Conservation (phyloP, 306 rosid genomes). For the Rosa multiflora region DNA sequence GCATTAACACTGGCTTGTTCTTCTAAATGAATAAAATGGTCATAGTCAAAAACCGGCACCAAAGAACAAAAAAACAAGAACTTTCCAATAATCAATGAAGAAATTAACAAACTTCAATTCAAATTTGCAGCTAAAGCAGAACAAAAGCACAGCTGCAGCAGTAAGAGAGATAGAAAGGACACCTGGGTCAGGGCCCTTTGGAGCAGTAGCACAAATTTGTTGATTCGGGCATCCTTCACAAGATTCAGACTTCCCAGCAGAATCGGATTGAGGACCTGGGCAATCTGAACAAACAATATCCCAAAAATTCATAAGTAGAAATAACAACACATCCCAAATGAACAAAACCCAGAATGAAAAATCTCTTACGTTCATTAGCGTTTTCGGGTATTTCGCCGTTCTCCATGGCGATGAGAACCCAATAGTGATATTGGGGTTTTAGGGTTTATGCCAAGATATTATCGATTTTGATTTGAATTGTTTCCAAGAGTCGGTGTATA, state of each 20-base stretch:
- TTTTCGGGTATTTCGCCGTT: conserved; percentile 71
- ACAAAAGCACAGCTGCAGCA: neutral
- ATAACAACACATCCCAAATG: neutral
- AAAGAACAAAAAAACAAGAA: neutral
- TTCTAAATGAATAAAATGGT: neutral
- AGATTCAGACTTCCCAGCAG: conserved; percentile 78
- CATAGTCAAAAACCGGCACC: neutral
- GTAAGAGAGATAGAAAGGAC: conserved; percentile 1
- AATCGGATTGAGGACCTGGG: conserved; percentile 81
- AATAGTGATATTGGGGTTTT: neutral
- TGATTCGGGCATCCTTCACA: conserved; percentile 95
- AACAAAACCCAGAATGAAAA: neutral
- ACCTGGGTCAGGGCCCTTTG: conserved; percentile 98
- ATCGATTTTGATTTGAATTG: too few relatives aligned
- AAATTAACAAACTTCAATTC: neutral
- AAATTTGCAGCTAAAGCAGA: neutral
- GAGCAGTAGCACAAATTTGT: conserved; percentile 82
- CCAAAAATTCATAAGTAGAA: neutral
- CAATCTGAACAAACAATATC: conserved; percentile 54
- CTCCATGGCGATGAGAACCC: conserved; percentile 43
- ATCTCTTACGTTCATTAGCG: conserved; percentile 79
- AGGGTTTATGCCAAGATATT: neutral
- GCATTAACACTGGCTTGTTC: too few relatives aligned
- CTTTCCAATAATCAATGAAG: neutral
- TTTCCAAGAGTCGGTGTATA: too few relatives aligned